phyloP scores from a whole-genome alignment of 2,329 filamentous ascomycete genomes.

The Teratosphaeria nubilosa region DNA sequence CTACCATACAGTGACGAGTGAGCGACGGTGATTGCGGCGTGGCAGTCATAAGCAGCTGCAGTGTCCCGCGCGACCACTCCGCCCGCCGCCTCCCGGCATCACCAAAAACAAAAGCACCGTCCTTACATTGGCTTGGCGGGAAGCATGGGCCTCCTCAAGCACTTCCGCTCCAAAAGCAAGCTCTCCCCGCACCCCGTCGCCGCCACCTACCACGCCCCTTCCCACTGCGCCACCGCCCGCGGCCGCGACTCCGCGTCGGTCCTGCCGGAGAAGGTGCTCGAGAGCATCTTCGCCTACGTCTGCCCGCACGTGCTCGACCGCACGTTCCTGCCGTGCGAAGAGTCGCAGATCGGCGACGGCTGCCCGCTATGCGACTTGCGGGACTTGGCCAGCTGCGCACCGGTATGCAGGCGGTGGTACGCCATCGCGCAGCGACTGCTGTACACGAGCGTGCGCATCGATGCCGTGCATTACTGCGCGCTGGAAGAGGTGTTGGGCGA shows the following conservation, averaged over 20 bases:
- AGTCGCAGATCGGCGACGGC: slow-evolving; percentile 63
- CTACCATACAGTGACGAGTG: neutral
- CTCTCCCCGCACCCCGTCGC: slow-evolving; percentile 10
- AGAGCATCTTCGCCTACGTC: slow-evolving; percentile 68
- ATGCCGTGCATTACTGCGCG: slow-evolving; percentile 88
- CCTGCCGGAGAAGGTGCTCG: slow-evolving; percentile 60
- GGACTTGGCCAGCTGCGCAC: slow-evolving; percentile 70
- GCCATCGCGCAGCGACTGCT: slow-evolving; percentile 45
- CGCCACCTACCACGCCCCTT: slow-evolving; percentile 11
- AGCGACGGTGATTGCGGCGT: neutral
- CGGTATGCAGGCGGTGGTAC: slow-evolving; percentile 65
- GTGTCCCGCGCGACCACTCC: no score
- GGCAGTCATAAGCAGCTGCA: neutral
- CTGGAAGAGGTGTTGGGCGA: slow-evolving; percentile 74
- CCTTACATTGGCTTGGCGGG: no score
- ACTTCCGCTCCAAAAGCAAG: slow-evolving; percentile 35
- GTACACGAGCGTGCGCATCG: slow-evolving; percentile 83
- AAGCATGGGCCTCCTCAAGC: slow-evolving; percentile 41
- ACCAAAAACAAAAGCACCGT: no score
- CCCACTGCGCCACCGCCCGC: slow-evolving; percentile 6
- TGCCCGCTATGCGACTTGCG: slow-evolving; percentile 93
- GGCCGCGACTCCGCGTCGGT: slow-evolving; percentile 32
- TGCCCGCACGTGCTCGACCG: slow-evolving; percentile 74
- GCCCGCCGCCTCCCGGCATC: no score
- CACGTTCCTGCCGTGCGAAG: slow-evolving; percentile 72